These are phyloP conservation scores for Endoconidiophora polonica DNA, from an alignment of 2,329 filamentous ascomycete genomes.

Conservation along the genomic window DNA sequence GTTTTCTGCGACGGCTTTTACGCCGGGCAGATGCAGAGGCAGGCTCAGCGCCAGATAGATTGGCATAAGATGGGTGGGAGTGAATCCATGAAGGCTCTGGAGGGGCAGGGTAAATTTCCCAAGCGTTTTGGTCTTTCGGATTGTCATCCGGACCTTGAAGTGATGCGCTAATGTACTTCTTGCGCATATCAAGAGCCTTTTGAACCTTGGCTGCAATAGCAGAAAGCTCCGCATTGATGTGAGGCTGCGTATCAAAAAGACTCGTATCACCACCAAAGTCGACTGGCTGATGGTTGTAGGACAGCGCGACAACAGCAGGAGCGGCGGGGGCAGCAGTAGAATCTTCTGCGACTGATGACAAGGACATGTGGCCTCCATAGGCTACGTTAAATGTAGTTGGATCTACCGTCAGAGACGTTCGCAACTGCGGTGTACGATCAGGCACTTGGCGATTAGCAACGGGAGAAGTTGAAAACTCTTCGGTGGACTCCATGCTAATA, in stretches of 20 bases:
- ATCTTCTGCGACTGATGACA: constrained; percentile 5
- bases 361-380: neutral
- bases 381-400: neutral
- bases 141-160: constrained; percentile 71
- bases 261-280: constrained; percentile 18
- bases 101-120: constrained; percentile 81
- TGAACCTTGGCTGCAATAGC: constrained; percentile 84
- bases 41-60: constrained; percentile 12
- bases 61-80: constrained; percentile 9
- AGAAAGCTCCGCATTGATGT: constrained; percentile 68
- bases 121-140: constrained; percentile 66
- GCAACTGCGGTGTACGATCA: constrained; percentile 3
- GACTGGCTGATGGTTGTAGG: constrained; percentile 4
- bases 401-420: neutral
- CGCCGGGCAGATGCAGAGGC: constrained; percentile 16
- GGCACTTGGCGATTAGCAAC: neutral
- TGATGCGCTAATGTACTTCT: constrained; percentile 77
- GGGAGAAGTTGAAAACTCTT: constrained; percentile 7
- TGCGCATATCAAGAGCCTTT: constrained; percentile 69
- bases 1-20: constrained; percentile 40
- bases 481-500: constrained; percentile 8
- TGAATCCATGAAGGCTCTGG: constrained; percentile 78
- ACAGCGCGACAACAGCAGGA: neutral
- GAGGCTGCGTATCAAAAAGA: constrained; percentile 55
- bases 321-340: neutral